A percentile compares a stretch with the other conserved stretches of the same genome.
Evolutionary conservation across 1,139 yeast species (phyloP).

Genomic region (Yamadazyma mexicana): DNA sequence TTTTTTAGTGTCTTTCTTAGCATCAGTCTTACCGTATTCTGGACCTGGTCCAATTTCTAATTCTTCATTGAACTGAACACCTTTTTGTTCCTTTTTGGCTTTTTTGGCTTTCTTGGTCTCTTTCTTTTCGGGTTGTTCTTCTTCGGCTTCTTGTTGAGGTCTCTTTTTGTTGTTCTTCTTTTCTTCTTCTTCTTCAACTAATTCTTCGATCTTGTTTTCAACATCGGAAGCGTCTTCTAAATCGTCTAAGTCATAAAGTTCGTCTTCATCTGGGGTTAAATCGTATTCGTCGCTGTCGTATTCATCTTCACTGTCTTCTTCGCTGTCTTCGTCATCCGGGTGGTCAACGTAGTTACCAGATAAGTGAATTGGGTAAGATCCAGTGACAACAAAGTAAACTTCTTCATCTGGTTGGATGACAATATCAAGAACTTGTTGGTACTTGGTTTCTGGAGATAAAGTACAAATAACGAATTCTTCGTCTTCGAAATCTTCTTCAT

Average conservation of each 20-base stretch:
- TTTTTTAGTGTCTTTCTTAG: constrained; percentile 30
- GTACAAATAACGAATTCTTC: constrained; percentile 88
- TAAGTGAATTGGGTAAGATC: constrained; percentile 89
- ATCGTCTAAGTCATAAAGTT: constrained; percentile 65
- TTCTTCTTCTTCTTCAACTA: constrained; percentile 55
- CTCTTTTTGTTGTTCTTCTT: constrained; percentile 32
- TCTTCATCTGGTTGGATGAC: constrained; percentile 94
- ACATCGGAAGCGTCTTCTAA: constrained; percentile 59
- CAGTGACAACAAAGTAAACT: constrained; percentile 90
- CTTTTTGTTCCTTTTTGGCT: constrained; percentile 56
- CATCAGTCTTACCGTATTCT: constrained; percentile 20
- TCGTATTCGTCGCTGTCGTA: constrained; percentile 76
- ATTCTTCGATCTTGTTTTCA: constrained; percentile 57
- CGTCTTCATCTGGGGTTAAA: constrained; percentile 91
- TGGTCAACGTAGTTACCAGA: constrained; percentile 95
- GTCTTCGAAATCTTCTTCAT: constrained; percentile 53
- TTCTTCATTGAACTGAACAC: constrained; percentile 85
- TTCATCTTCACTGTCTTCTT: constrained; percentile 44
- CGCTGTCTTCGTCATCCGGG: constrained; percentile 75
- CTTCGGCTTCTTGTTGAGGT: constrained; percentile 21
- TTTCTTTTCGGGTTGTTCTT: constrained; percentile 16
- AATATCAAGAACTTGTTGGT: constrained; percentile 88
- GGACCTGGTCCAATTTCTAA: constrained; percentile 91
- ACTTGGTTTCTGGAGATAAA: constrained; percentile 78
- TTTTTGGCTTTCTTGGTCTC: constrained; percentile 26